A percentile compares a stretch with the other conserved stretches of the same genome.
These are phyloP conservation scores for Periconia sp. DNA, from an alignment of 2,329 filamentous ascomycete species.

Conservation along the genomic window DNA sequence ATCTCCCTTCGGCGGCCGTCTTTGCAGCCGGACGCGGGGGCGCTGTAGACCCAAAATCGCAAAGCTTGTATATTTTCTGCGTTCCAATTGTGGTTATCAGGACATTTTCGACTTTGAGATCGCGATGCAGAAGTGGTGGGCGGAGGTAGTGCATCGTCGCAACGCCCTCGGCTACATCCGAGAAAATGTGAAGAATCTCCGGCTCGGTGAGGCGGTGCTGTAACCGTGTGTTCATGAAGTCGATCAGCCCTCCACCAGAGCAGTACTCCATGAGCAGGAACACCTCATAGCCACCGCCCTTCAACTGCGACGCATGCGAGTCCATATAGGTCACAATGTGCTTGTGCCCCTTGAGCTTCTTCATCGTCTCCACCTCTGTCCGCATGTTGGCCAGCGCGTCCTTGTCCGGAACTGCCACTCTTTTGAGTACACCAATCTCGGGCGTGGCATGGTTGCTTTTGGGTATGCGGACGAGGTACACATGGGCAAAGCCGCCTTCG, in stretches of 20 bases:
- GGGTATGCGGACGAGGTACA: conserved; percentile 91
- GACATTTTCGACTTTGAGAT: conserved; percentile 98
- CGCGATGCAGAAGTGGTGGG: conserved; percentile 87
- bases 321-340: conserved; percentile 98
- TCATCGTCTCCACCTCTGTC: conserved; percentile 99
- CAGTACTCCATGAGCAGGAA: conserved; percentile 99
- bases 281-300: conserved; percentile 93
- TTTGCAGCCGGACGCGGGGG: conserved; percentile 82
- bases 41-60: conserved; percentile 95
- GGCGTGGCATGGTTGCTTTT: conserved; percentile 75
- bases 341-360: conserved; percentile 94
- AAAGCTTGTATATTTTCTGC: conserved; percentile 88
- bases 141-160: conserved; percentile 99
- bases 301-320: conserved; percentile 93
- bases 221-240: conserved; percentile 98
- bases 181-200: conserved; percentile 96
- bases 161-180: conserved; percentile 92
- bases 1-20: conserved; percentile 83
- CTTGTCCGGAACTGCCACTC: conserved; percentile 96
- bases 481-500: conserved; percentile 96
- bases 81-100: conserved; percentile 75
- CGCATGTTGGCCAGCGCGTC: conserved; percentile 93
- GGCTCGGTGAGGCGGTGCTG: conserved; percentile 97
- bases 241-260: conserved; percentile 91
- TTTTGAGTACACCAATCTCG: conserved; percentile 85